phyloP scores from a whole-genome alignment of 2,329 filamentous ascomycete species.

The Metarhizium rileyi region DNA sequence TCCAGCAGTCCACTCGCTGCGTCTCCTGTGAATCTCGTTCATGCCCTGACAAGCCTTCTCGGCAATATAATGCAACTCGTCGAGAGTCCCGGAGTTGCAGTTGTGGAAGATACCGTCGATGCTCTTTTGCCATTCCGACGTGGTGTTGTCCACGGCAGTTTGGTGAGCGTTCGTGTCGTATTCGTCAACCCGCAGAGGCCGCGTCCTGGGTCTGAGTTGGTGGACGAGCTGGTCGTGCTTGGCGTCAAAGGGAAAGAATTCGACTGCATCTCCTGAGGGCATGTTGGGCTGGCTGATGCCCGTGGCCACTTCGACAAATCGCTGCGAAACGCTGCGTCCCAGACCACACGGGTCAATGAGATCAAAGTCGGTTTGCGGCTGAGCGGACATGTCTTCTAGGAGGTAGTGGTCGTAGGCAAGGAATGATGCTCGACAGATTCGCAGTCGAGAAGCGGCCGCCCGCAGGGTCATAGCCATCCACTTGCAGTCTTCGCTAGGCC shows the following conservation, averaged over 20 bases:
- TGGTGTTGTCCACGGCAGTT: slow-evolving; percentile 27
- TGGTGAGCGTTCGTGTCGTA: slow-evolving; percentile 28
- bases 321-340: slow-evolving; percentile 30
- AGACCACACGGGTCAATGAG: slow-evolving; percentile 31
- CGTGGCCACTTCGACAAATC: slow-evolving; percentile 35
- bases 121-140: slow-evolving; percentile 31
- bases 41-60: slow-evolving; percentile 34
- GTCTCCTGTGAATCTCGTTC: slow-evolving; percentile 29
- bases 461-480: slow-evolving; percentile 36
- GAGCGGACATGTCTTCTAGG: slow-evolving; percentile 18
- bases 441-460: slow-evolving; percentile 23
- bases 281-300: slow-evolving; percentile 29
- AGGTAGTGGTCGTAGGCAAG: slow-evolving; percentile 34
- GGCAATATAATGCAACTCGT: slow-evolving; percentile 33
- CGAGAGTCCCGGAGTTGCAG: slow-evolving; percentile 32
- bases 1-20: slow-evolving; percentile 20
- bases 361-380: slow-evolving; percentile 24
- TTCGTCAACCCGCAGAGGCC: slow-evolving; percentile 19
- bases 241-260: slow-evolving; percentile 22
- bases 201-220: slow-evolving; percentile 16
- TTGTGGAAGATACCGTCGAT: slow-evolving; percentile 36
- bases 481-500: slow-evolving; percentile 23
- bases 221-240: slow-evolving; percentile 16
- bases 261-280: slow-evolving; percentile 22
- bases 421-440: slow-evolving; percentile 33